Evolutionary conservation across 1,284 basidiomycete species (phyloP).

Genomic region (Fomitiporia mediterranea): DNA sequence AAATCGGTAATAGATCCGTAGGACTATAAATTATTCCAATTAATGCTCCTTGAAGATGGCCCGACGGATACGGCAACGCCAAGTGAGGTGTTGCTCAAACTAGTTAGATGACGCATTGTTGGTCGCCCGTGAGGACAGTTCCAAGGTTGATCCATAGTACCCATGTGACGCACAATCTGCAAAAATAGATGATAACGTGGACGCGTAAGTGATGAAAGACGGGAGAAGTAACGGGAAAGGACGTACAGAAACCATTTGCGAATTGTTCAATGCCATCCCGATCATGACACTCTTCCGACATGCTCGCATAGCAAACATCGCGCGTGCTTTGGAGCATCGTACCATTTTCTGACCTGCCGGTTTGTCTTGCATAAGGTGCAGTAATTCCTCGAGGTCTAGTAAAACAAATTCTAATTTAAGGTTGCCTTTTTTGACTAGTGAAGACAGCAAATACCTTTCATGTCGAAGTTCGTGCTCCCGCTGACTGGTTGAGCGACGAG

Average conservation of each 20-base stretch:
- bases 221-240: background rate
- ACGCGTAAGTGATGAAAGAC: slow-evolving; percentile 18
- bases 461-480: slow-evolving; percentile 81
- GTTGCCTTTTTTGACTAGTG: slow-evolving; percentile 1
- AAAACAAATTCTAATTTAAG: background rate
- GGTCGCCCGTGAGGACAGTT: slow-evolving; percentile 96
- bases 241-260: slow-evolving; percentile 78
- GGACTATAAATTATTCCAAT: slow-evolving; percentile 11
- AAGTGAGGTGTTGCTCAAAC: slow-evolving; percentile 13
- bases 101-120: slow-evolving; percentile 83
- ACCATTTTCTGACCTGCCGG: slow-evolving; percentile 71
- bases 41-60: slow-evolving; percentile 1
- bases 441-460: slow-evolving; percentile 49
- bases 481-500: slow-evolving; percentile 87
- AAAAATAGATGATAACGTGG: slow-evolving; percentile 13
- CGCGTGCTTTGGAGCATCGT: slow-evolving; percentile 86
- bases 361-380: slow-evolving; percentile 78
- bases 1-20: too few relatives aligned
- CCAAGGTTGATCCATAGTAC: slow-evolving; percentile 96
- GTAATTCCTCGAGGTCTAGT: slow-evolving; percentile 93
- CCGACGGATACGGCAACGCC: background rate
- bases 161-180: slow-evolving; percentile 90
- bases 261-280: slow-evolving; percentile 73
- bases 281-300: slow-evolving; percentile 98
- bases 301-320: slow-evolving; percentile 96